Conservation (phyloP, 177 flowering plant genomes). For the Telopea speciosissima region DNA sequence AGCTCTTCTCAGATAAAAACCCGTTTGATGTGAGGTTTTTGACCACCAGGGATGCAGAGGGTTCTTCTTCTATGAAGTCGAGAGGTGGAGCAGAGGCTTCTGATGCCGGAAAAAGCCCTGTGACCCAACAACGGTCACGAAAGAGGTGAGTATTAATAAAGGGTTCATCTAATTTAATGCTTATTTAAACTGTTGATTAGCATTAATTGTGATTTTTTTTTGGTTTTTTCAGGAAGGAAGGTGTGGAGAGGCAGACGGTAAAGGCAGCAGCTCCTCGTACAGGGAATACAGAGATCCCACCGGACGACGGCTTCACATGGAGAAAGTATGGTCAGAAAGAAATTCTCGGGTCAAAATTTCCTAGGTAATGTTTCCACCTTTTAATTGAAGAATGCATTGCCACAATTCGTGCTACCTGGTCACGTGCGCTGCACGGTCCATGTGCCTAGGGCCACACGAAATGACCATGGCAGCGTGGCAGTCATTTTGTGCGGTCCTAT, state of each 20-base stretch:
- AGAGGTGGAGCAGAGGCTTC: constrained; percentile 9
- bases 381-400: no score
- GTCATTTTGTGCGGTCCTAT: no score
- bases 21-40: background rate
- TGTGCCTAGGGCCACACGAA: no score
- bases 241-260: constrained; percentile 20
- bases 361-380: constrained; percentile 38
- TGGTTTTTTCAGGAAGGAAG: constrained; percentile 43
- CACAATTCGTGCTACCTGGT: no score
- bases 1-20: background rate
- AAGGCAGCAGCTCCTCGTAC: constrained; percentile 44
- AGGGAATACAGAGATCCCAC: constrained; percentile 70
- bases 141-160: constrained; percentile 16
- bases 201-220: no score
- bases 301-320: constrained; percentile 82
- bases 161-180: no score
- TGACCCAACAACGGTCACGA: constrained; percentile 14
- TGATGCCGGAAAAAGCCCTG: constrained; percentile 2
- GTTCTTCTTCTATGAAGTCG: background rate
- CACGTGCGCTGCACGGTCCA: no score
- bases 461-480: no score
- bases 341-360: constrained; percentile 56
- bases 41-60: background rate
- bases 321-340: constrained; percentile 84
- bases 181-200: no score